Conservation (phyloP, 1,284 basidiomycete species). For the Phellinidium pouzarii region DNA sequence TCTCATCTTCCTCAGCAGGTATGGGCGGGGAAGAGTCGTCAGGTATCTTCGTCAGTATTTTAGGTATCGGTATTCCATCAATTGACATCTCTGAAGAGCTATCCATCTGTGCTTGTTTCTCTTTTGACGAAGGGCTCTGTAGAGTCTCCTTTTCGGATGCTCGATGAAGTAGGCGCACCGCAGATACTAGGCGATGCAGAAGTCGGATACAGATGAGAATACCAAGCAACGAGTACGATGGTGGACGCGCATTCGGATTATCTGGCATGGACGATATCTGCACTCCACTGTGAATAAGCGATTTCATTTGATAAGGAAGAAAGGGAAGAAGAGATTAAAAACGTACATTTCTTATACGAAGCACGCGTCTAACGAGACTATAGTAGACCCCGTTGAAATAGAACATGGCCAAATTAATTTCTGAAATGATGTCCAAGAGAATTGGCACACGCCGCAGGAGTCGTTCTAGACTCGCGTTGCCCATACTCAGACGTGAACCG, state of each 20-base stretch:
- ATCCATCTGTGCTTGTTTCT: constrained; percentile 23
- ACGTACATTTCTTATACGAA: constrained; percentile 70
- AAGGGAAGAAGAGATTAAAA: background rate
- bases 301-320: background rate
- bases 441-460: constrained; percentile 40
- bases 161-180: constrained; percentile 5
- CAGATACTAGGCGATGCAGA: constrained; percentile 50
- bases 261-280: constrained; percentile 70
- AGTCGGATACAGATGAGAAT: constrained; percentile 69
- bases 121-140: constrained; percentile 29
- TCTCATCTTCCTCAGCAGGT: constrained; percentile 60
- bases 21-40: constrained; percentile 45
- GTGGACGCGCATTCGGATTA: constrained; percentile 63
- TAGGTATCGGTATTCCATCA: constrained; percentile 57
- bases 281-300: background rate
- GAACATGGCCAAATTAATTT: constrained; percentile 78
- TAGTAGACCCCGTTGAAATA: constrained; percentile 79
- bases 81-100: constrained; percentile 48
- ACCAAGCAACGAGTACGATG: constrained; percentile 83
- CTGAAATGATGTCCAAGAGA: constrained; percentile 48
- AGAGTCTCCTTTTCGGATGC: constrained; percentile 18
- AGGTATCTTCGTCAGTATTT: constrained; percentile 46
- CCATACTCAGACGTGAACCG: constrained; percentile 31
- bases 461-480: constrained; percentile 31
- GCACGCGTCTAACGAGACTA: constrained; percentile 63